Base-by-base conservation (phyloP, 108 stramenopile species). In the Pseudonitzschia pungens region DNA sequence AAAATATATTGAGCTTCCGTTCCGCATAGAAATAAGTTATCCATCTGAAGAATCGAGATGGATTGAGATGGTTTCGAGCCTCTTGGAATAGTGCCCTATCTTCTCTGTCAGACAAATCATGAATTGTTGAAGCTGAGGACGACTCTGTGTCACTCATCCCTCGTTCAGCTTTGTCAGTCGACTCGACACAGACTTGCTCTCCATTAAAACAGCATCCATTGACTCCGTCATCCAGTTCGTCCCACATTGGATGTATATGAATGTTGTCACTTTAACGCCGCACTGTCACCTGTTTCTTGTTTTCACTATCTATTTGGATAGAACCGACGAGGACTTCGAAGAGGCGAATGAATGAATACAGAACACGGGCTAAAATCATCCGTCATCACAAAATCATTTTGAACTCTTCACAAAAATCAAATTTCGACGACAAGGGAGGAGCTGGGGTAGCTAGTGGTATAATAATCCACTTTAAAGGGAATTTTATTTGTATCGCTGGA, bases 21-120 rank as follows among this genome's bases (percentile, higher is more conserved):
- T 79, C 58, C 0, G 72, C 72, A 29, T 79, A 79, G 14, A 79
- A 32, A 29, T 40, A 48, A 45, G 50, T 63, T 40, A 79, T 28
- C 14, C 40, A 42, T 45, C 78, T 43, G n/a, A 65, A 70, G 31
- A 79, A 56, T 63, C 55, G 18, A 40, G 60, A 40, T 14, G 71
- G 73, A 48, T 81, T 24, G 4, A 50, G 58, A 18, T 41, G 33
- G 36, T 67, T 40, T 45, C 67, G 65, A 32, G 26, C 69, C 54
- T 70, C 54, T 29, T n/a, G 9, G 0, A 70, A 86, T 12, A 67
- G 29, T 36, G 15, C 62, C 27, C 62, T 42, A 22, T 42, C 41
- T 9, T 63, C 62, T 18, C 10, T 55, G 54, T 26, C 54, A 8
- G 54, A 55, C 22, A 55, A 20, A 10, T 55, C 26, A 2, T 22